Evolutionary conservation across 805 yeast species (phyloP).

Genomic region (Blastobotrys muscicola): DNA sequence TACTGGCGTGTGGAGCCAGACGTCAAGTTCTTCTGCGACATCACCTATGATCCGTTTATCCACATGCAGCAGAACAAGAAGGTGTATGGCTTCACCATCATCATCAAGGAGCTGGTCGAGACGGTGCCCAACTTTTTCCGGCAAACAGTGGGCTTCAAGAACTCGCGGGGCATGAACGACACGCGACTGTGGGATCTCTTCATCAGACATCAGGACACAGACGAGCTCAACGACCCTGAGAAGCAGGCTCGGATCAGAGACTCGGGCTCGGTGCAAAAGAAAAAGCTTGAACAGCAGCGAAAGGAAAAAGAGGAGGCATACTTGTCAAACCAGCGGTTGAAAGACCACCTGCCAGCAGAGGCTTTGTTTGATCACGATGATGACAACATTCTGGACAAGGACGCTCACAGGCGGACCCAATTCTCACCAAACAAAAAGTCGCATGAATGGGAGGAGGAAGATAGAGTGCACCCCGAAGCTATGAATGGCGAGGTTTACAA

Average conservation of each 20-base stretch:
- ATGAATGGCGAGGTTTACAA: conserved; percentile 63
- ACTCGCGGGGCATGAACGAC: conserved; percentile 37
- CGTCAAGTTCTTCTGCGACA: conserved; percentile 81
- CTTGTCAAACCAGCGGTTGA: conserved; percentile 3
- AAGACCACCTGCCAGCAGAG: conserved; percentile 13
- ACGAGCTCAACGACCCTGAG: conserved; percentile 7
- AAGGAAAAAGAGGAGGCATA: conserved; percentile 23
- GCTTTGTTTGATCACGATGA: conserved; percentile 7
- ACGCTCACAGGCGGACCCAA: no score
- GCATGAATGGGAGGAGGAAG: conserved; percentile 22
- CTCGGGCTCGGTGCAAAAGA: conserved; percentile 11
- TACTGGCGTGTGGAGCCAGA: conserved; percentile 97
- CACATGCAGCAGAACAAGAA: conserved; percentile 66
- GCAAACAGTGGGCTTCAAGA: conserved; percentile 56
- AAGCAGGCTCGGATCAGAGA: conserved; percentile 6
- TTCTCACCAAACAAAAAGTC: conserved; percentile 9
- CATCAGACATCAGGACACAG: conserved; percentile 24
- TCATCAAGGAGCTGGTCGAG: conserved; percentile 66
- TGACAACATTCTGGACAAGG: background rate
- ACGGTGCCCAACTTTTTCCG: conserved; percentile 79
- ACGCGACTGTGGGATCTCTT: conserved; percentile 68
- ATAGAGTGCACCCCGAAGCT: conserved; percentile 39
- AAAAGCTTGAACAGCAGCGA: conserved; percentile 14
- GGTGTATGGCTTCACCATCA: conserved; percentile 76
- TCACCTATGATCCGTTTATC: conserved; percentile 82